Evolutionary conservation across 2,329 filamentous ascomycete genomes (phyloP).

Genomic region (Trichoderma sp.): DNA sequence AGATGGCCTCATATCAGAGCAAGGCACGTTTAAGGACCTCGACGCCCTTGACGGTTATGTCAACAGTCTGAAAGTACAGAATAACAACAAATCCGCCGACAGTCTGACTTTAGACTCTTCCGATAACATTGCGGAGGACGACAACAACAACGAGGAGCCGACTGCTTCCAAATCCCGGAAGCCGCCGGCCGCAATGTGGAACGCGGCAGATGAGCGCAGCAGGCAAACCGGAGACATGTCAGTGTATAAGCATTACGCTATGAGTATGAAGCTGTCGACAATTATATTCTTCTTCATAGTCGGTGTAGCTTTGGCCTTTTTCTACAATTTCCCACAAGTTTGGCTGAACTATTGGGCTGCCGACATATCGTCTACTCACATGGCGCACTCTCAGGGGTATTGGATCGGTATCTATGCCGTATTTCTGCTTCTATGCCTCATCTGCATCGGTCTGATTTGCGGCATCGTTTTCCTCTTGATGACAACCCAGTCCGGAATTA

Average conservation of each 20-base stretch:
- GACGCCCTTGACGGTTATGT: slow-evolving; percentile 38
- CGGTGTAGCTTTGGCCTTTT: slow-evolving; percentile 28
- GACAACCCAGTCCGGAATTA: slow-evolving; percentile 29
- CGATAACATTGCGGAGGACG: neutral
- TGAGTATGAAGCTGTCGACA: slow-evolving; percentile 25
- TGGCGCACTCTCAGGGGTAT: slow-evolving; percentile 24
- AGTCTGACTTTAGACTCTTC: neutral
- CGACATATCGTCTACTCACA: slow-evolving; percentile 20
- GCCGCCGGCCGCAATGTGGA: neutral
- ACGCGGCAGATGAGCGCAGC: slow-evolving; percentile 21
- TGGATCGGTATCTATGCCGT: slow-evolving; percentile 35
- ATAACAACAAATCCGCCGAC: neutral
- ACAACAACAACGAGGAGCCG: neutral
- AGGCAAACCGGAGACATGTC: slow-evolving; percentile 33
- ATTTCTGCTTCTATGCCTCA: slow-evolving; percentile 11
- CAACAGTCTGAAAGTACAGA: slow-evolving; percentile 35
- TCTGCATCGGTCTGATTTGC: slow-evolving; percentile 22
- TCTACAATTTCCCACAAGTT: slow-evolving; percentile 31
- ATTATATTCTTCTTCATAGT: slow-evolving; percentile 24
- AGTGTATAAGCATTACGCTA: slow-evolving; percentile 37
- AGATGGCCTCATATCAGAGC: slow-evolving; percentile 42
- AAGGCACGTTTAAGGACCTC: slow-evolving; percentile 32
- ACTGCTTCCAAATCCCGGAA: neutral
- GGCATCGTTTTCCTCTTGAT: slow-evolving; percentile 27
- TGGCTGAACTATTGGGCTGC: slow-evolving; percentile 44